Conservation (phyloP, 352 stramenopile species). For the Pythium insidiosum region DNA sequence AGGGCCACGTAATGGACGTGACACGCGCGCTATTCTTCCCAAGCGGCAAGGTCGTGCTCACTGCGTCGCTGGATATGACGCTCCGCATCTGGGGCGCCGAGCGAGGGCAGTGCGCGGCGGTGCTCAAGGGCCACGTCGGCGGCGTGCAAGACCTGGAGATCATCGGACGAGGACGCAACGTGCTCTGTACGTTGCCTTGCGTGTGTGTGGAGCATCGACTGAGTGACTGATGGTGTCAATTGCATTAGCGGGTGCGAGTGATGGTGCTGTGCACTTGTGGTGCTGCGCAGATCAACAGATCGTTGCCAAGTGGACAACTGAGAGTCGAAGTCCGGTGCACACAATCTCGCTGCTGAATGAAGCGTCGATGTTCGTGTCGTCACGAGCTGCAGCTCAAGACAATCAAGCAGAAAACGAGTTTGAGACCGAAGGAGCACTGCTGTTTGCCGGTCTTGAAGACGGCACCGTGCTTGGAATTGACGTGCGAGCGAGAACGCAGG, state of each 20-base stretch:
- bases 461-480: constrained; percentile 53
- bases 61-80: constrained; percentile 62
- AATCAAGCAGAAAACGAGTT: constrained; percentile 19
- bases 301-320: constrained; percentile 54
- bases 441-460: constrained; percentile 60
- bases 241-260: constrained; percentile 51
- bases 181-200: constrained; percentile 46
- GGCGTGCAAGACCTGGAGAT: constrained; percentile 54
- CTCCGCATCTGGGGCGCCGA: constrained; percentile 58
- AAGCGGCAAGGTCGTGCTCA: constrained; percentile 61
- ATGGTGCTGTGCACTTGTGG: constrained; percentile 64
- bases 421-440: constrained; percentile 52
- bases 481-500: constrained; percentile 34
- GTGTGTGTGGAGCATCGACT: too few species aligned
- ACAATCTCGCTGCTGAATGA: constrained; percentile 42
- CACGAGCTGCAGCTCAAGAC: constrained; percentile 1
- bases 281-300: constrained; percentile 42
- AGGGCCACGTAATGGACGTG: constrained; percentile 55
- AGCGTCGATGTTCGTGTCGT: background rate
- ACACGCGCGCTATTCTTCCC: constrained; percentile 56
- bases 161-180: constrained; percentile 52
- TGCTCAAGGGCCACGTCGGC: constrained; percentile 48
- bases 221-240: too few species aligned
- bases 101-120: constrained; percentile 35
- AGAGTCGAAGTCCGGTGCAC: constrained; percentile 39